These are phyloP conservation scores for Cystobasidiaceae sp. DNA, from an alignment of 1,284 basidiomycete genomes.

Conservation along the genomic window DNA sequence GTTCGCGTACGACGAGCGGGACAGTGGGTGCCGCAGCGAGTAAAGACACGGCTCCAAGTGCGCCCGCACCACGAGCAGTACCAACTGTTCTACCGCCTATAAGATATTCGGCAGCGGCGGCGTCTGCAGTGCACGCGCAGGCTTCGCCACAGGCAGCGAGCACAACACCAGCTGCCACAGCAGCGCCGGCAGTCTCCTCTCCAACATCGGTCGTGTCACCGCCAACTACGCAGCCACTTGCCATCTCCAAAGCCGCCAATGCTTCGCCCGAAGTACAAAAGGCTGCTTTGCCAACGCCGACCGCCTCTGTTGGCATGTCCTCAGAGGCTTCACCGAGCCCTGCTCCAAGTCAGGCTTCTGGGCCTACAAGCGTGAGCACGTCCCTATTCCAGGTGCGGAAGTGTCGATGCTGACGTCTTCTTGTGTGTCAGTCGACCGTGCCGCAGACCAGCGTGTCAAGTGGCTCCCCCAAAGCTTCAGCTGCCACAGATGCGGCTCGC, in stretches of 20 bases:
- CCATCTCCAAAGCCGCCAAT: neutral
- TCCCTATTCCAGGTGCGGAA: too few relatives aligned
- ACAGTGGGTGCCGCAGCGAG: neutral
- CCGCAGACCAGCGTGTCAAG: neutral
- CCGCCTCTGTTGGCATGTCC: neutral
- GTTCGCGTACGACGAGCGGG: slow-evolving; percentile 7
- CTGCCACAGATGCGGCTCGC: neutral
- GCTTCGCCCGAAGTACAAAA: slow-evolving; percentile 7
- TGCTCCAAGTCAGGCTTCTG: slow-evolving; percentile 30
- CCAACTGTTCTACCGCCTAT: slow-evolving; percentile 59
- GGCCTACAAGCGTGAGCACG: slow-evolving; percentile 14
- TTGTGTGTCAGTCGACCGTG: neutral
- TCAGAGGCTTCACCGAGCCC: slow-evolving; percentile 32
- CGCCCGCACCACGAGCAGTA: slow-evolving; percentile 37
- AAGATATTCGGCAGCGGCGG: slow-evolving; percentile 84
- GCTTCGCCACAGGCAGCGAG: neutral
- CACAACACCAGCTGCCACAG: slow-evolving; percentile 34
- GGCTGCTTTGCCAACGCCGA: neutral
- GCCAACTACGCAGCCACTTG: neutral
- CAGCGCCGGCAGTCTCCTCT: neutral
- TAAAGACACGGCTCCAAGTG: slow-evolving; percentile 4
- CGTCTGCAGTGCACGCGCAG: slow-evolving; percentile 60
- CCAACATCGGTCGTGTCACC: slow-evolving; percentile 21
- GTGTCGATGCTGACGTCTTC: neutral
- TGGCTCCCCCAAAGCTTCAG: neutral